A percentile compares a stretch with the other conserved stretches of the same genome.
Conservation (phyloP, 148 eudicot species). For the Persicaria maculosa region DNA sequence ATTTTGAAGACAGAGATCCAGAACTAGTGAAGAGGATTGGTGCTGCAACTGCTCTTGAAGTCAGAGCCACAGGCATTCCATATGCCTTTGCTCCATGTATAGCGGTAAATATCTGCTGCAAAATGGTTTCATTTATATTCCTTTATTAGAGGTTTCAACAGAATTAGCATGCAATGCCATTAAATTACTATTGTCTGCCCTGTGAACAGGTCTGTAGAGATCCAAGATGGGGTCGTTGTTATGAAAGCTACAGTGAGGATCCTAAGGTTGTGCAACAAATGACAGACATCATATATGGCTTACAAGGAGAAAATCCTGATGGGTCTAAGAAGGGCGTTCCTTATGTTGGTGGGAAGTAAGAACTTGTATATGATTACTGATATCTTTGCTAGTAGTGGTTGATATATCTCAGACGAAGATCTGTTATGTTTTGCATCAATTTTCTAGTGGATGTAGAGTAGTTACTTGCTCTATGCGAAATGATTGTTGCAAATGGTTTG, state of each 20-base stretch:
- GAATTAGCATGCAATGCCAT: neutral
- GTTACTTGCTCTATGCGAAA: too few relatives aligned
- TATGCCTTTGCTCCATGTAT: slow-evolving; percentile 15
- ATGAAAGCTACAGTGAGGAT: slow-evolving; percentile 14
- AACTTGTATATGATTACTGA: neutral
- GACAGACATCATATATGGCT: slow-evolving; percentile 14
- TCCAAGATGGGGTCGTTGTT: slow-evolving; percentile 16
- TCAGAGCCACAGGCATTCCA: slow-evolving; percentile 12
- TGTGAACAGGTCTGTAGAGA: slow-evolving; percentile 15
- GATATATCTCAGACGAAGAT: neutral
- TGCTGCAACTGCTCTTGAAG: slow-evolving; percentile 13
- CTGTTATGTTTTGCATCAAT: neutral
- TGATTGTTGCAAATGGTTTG: too few relatives aligned
- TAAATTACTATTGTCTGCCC: neutral
- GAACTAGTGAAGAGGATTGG: slow-evolving; percentile 9
- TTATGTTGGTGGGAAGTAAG: slow-evolving; percentile 11
- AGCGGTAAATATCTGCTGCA: slow-evolving; percentile 5
- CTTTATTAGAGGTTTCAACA: neutral
- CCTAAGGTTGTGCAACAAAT: slow-evolving; percentile 11
- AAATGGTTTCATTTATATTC: neutral
- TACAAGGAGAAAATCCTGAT: slow-evolving; percentile 13
- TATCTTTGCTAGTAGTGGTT: neutral
- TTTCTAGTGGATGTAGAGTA: too few relatives aligned
- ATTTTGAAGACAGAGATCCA: slow-evolving; percentile 13
- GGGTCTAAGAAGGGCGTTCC: slow-evolving; percentile 4